Base-by-base conservation (phyloP, 257 asterid species). In the Capsicum pubescens region DNA sequence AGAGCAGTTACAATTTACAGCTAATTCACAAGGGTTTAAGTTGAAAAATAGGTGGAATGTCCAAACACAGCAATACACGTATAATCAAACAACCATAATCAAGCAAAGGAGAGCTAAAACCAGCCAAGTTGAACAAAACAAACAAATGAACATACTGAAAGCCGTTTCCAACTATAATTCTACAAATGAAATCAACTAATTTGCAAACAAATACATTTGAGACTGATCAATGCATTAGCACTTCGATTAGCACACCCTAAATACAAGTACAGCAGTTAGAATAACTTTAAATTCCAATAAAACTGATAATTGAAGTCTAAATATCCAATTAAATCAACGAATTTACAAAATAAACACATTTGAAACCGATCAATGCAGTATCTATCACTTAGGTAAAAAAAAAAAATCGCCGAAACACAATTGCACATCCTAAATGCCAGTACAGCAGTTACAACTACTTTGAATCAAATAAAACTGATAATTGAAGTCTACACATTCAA, bases 91-190 rank as follows among this genome's bases (percentile, higher is more conserved):
- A 35, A 36, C n/a, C 46, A 66, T 32, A 32, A 66, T 32, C n/a
- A 32, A 66, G 21, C 21, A 74, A 50, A 50, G 7, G 0, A 21
- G 61, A 74, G 80, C 59, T 50, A 74, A 72, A 48, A 50, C 13
- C 8, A 21, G 44, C 12, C 61, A 74, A 50, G n/a, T 74, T 74
- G 81, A 74, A 74, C 60, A 74, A 46, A 16, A 50, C 19, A 50
- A 74, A 50, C 60, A 74, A 50, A 59, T 13, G 60, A 74, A 74
- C 61, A 54, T 5, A 44, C 6, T 44, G 48, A 44, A 44, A 44
- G 50, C 8, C 39, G 21, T 50, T 74, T 74, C 61, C 35, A 50
- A 21, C 81, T 50, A 74, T 21, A 74, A 44, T 50, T 46, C 61
- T 74, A 46, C 61, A 60, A 10, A 67, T 8, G 15, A 69, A 69